Evolutionary conservation across 164 flowering plant species (phyloP), one percentile per base, ranked within the genome.

Genomic region (Tinospora cordifolia): DNA sequence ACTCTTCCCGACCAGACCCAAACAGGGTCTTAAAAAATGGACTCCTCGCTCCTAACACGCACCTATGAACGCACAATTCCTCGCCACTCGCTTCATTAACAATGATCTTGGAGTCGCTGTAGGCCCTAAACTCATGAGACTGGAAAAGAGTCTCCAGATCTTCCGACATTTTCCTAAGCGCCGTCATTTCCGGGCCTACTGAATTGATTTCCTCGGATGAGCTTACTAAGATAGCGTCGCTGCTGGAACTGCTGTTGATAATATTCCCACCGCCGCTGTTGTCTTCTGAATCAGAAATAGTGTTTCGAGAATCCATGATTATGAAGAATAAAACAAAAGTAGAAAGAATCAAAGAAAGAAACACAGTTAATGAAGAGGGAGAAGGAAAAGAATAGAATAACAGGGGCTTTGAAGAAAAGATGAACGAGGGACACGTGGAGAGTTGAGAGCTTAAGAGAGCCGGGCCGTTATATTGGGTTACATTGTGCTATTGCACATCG

Each of bases 51-150:
- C 87, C 60, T 4, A 91, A 78, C 60, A 91, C 75, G 76, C 90
- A 89, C 9, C 91, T 85, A 79, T 91, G 97, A 46, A 89, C 80
- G 3, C 84, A 74, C 11, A 89, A 71, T 65, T 86, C 87, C 3
- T 75, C 36, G 36, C 36, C 36, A 17, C 57, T 78, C 27, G 79
- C 80, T 25, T 58, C 76, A 57, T 77, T 25, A n/a, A 83, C 72
- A 8, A 75, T 66, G 74, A 92, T 79, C 49, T 68, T 79, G 14
- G 89, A 88, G 71, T 92, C 97, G 67, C 85, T 30, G 80, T 71
- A 89, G 84, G 59, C 77, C 66, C 75, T 83, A 9, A 69, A 79
- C 0, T 74, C 78, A 21, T 72, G 47, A 27, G 87, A 74, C n/a
- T 73, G 72, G 54, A 86, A 81, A 8, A 85, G 58, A 38, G 89